Conservation (phyloP, 2,329 filamentous ascomycete genomes). For the Ciborinia camelliae region DNA sequence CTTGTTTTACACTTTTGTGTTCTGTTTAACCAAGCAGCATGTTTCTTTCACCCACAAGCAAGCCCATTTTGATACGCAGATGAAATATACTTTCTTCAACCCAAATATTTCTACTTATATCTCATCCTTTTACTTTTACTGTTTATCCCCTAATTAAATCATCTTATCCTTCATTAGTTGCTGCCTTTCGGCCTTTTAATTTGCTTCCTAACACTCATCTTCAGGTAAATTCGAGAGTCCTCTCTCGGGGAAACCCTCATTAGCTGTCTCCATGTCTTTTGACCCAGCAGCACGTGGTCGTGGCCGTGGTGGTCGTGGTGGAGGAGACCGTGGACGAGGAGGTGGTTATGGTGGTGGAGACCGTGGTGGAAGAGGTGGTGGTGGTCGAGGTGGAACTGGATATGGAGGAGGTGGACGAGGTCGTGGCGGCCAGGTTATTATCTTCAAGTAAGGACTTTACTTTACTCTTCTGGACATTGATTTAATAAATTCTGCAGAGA, state of each 20-base stretch:
- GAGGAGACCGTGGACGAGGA: constrained; percentile 32
- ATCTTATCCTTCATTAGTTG: not conserved
- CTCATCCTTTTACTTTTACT: not conserved
- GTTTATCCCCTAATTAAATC: not conserved
- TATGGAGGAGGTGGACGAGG: constrained; percentile 34
- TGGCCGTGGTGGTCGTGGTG: constrained; percentile 15
- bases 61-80: not conserved
- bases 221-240: not conserved
- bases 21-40: not conserved
- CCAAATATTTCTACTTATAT: not conserved
- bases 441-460: constrained; percentile 31
- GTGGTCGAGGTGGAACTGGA: constrained; percentile 36
- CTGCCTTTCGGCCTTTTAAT: not conserved
- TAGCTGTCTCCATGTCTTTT: constrained; percentile 1
- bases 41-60: not conserved
- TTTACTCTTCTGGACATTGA: not conserved
- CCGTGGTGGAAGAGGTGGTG: constrained; percentile 27
- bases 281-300: constrained; percentile 6
- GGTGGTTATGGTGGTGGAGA: constrained; percentile 32
- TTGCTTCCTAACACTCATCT: not conserved
- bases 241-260: not conserved
- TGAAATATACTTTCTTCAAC: not conserved
- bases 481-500: constrained; percentile 22
- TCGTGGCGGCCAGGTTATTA: constrained; percentile 26
- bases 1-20: not conserved